Evolutionary conservation across 768 basidiomycete genomes (phyloP).

Genomic region (Russula dissimulans): DNA sequence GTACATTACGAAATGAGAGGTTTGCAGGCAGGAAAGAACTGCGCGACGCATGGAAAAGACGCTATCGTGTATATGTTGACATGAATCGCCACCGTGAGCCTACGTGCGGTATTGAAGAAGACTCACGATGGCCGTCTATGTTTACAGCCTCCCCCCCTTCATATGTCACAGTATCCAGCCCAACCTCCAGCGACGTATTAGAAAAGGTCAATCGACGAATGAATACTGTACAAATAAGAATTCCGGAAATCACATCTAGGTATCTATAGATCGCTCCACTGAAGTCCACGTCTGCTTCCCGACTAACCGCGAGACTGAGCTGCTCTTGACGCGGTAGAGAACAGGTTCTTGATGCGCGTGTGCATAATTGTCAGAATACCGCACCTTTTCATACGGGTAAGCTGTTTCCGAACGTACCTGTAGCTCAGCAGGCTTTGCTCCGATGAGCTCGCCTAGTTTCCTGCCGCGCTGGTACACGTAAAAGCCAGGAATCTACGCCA

Average conservation of each 20-base stretch:
- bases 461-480: slow-evolving; percentile 7
- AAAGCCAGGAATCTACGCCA: slow-evolving; percentile 14
- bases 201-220: background rate
- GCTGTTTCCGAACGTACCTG: background rate
- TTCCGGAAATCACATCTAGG: background rate
- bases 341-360: background rate
- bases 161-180: background rate
- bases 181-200: background rate
- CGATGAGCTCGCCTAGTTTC: slow-evolving; percentile 8
- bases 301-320: background rate
- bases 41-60: background rate
- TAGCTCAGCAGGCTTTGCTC: background rate
- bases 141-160: background rate
- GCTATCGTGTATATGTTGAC: background rate
- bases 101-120: background rate
- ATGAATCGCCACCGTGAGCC: background rate
- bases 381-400: background rate
- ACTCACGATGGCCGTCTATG: background rate
- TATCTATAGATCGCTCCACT: background rate
- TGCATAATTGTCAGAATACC: background rate
- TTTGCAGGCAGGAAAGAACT: too few relatives aligned
- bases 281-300: background rate
- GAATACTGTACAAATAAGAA: background rate
- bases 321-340: background rate
- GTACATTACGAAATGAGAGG: background rate